Evolutionary conservation across 1,284 basidiomycete species (phyloP), one percentile per base, ranked within the genome.

Genomic region (Leucoagaricus sp.): DNA sequence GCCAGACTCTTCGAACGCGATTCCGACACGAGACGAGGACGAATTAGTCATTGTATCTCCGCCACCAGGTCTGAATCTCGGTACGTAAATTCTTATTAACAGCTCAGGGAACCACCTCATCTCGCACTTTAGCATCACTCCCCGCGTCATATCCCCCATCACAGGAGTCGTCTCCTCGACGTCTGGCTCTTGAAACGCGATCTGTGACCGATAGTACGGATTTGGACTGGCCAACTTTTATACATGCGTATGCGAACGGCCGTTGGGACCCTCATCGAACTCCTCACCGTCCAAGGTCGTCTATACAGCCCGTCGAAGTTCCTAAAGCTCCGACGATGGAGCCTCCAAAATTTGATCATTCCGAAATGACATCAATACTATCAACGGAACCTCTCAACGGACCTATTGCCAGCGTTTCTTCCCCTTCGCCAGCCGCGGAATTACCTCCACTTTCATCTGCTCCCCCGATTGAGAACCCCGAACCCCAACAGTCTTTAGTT

Each of bases 241-340:
- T 91, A 57, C 73, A 78, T 38, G 85, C 89, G 0, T 94, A 94
- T 67, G 84, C 90, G 0, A 69, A 80, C 26, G 92, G 92, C 10
- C 78, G 84, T 58, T 95, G 93, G 87, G 90, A 93, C 67, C 91
- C 93, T 1, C 83, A 87, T 61, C 80, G 80, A 53, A 88, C 84
- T 0, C 92, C 92, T 1, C 81, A 81, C 62, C 85, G 80, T 6
- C 92, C 90, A 4, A 66, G 63, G 41, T 65, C 69, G 8, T 69
- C 36, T 10, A 19, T 41, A 23, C 55, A 51, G 34, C 49, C 55
- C 60, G 65, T 31, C 65, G 69, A 53, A 61, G 69, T 50, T 51
- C 65, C 26, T 42, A 58, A 45, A 63, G 61, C 29, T 60, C 60
- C 38, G 45, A 58, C 31, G 60, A 61, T 47, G 8, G 59, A 64